phyloP scores from a whole-genome alignment of 306 rosid species.

The Casuarina equisetifolia region DNA sequence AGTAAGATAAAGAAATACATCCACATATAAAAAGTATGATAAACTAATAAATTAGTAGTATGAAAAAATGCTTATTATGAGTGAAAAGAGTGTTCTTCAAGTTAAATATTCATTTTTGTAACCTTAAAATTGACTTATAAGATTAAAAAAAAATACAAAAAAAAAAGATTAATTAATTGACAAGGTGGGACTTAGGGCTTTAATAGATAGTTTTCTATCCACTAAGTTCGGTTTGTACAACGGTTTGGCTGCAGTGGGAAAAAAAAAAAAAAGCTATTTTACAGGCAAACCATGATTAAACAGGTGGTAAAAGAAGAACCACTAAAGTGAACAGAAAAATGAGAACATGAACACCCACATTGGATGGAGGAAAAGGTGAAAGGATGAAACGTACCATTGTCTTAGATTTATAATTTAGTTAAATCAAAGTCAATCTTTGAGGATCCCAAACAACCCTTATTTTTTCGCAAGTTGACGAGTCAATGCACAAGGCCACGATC shows the following conservation, averaged over 20 bases:
- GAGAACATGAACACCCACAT: not conserved
- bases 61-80: too few relatives aligned
- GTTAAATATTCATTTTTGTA: too few relatives aligned
- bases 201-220: too few relatives aligned
- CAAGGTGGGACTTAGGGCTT: too few relatives aligned
- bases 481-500: conserved; percentile 27
- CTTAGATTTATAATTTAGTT: not conserved
- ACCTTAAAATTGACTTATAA: too few relatives aligned
- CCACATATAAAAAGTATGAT: too few relatives aligned
- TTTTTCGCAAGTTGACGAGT: conserved; percentile 23
- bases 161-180: too few relatives aligned
- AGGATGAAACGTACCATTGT: not conserved
- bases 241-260: conserved; percentile 29
- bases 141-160: too few relatives aligned
- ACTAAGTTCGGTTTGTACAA: too few relatives aligned
- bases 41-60: too few relatives aligned
- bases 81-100: too few relatives aligned
- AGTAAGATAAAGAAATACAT: too few relatives aligned
- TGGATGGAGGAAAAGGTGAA: conserved; percentile 4
- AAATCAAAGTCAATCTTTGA: conserved; percentile 11
- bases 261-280: not conserved
- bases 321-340: conserved; percentile 15
- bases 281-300: conserved; percentile 10
- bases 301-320: conserved; percentile 25
- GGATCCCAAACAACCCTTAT: conserved; percentile 20